Conservation (phyloP, 495 filamentous ascomycete species). For the Penicillium samsonianum region DNA sequence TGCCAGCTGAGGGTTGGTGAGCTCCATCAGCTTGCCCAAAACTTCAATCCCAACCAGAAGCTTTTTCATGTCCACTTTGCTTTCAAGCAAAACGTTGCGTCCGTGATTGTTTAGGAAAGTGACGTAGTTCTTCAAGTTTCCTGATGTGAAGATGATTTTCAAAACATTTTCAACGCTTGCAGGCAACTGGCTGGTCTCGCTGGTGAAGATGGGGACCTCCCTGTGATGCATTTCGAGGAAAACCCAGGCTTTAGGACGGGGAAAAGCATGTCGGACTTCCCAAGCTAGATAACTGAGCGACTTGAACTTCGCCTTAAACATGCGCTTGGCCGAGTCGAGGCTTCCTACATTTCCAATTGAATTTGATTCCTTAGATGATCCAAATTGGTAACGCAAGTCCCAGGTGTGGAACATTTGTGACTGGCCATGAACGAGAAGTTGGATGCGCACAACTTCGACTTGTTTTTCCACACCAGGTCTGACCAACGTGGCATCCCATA, state of each 20-base stretch:
- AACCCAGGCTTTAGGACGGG: neutral
- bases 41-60: neutral
- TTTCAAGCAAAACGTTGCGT: neutral
- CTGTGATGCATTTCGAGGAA: conserved; percentile 5
- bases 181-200: neutral
- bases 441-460: conserved; percentile 1
- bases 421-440: conserved; percentile 10
- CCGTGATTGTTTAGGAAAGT: neutral
- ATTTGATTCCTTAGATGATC: neutral
- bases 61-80: neutral
- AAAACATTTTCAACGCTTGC: neutral
- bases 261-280: conserved; percentile 7
- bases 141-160: neutral
- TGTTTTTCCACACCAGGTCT: neutral
- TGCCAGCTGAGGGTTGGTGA: neutral
- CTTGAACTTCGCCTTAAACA: conserved; percentile 14
- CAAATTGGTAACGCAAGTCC: neutral
- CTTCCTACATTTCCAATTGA: neutral
- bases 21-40: neutral
- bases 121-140: neutral
- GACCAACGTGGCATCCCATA: conserved; percentile 18
- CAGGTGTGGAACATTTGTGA: neutral
- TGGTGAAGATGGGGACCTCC: neutral
- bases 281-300: conserved; percentile 6
- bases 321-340: neutral